Evolutionary conservation across 331 rosid species (phyloP).

Genomic region (Prunus yedoensis): DNA sequence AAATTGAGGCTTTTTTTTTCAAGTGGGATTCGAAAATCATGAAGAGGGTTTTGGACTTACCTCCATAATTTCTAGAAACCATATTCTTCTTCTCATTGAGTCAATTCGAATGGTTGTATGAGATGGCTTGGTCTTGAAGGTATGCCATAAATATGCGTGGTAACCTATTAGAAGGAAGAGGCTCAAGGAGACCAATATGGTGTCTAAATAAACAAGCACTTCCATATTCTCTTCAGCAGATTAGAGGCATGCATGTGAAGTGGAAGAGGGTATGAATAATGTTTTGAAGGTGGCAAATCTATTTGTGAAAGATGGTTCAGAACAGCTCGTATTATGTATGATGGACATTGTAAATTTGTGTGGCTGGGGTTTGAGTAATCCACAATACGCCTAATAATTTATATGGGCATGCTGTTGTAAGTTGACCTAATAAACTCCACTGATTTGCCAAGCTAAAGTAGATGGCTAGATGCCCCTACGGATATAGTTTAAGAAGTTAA

Average conservation of each 20-base stretch:
- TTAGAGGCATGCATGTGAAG: neutral
- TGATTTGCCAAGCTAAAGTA: no score
- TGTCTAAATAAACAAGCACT: slow-evolving; percentile 41
- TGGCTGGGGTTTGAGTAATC: slow-evolving; percentile 3
- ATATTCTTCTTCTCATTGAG: slow-evolving; percentile 38
- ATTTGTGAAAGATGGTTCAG: neutral
- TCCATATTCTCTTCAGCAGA: slow-evolving; percentile 31
- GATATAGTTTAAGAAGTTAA: no score
- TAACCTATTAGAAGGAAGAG: slow-evolving; percentile 49
- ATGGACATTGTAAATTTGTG: slow-evolving; percentile 5
- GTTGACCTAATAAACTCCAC: neutral
- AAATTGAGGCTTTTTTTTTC: neutral
- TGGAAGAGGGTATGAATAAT: neutral
- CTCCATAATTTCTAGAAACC: slow-evolving; percentile 45
- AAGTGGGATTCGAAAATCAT: neutral
- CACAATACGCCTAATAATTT: neutral
- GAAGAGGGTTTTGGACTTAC: slow-evolving; percentile 21
- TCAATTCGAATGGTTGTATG: slow-evolving; percentile 48
- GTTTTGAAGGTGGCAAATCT: neutral
- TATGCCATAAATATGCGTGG: slow-evolving; percentile 56
- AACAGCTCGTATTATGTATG: neutral
- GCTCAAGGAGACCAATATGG: slow-evolving; percentile 56
- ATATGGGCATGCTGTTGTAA: neutral
- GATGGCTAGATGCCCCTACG: neutral
- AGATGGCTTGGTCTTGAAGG: slow-evolving; percentile 59